phyloP scores from a whole-genome alignment of 768 basidiomycete genomes.

The Lactifluus echinatus region DNA sequence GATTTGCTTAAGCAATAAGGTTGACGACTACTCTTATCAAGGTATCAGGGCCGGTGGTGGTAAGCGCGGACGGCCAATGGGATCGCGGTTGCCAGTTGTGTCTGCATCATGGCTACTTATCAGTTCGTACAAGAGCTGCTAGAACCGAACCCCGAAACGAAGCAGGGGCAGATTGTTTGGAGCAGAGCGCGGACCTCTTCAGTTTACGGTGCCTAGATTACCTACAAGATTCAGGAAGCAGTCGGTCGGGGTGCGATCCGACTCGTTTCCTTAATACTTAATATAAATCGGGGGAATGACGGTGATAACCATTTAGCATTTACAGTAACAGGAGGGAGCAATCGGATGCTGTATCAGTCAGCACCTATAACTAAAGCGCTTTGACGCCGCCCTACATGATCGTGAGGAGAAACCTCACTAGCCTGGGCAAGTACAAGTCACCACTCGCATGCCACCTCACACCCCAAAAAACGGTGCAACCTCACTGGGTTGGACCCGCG shows the following conservation, averaged over 20 bases:
- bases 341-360: no score
- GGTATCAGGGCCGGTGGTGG: slow-evolving; percentile 4
- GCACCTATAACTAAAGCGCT: no score
- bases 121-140: not conserved
- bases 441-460: not conserved
- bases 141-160: slow-evolving; percentile 2
- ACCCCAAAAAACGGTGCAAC: not conserved
- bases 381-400: no score
- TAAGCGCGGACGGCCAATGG: not conserved
- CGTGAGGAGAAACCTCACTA: no score
- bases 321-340: no score
- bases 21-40: slow-evolving; percentile 12
- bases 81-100: not conserved
- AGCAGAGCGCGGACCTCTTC: not conserved
- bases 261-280: not conserved
- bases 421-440: not conserved
- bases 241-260: not conserved
- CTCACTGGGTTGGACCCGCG: no score
- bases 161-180: not conserved
- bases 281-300: not conserved
- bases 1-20: slow-evolving; percentile 1
- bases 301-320: not conserved
- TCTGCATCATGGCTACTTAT: not conserved
- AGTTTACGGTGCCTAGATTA: not conserved
- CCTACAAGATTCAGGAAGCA: not conserved